phyloP scores from a whole-genome alignment of 257 asterid genomes.

The Plantago ovata region DNA sequence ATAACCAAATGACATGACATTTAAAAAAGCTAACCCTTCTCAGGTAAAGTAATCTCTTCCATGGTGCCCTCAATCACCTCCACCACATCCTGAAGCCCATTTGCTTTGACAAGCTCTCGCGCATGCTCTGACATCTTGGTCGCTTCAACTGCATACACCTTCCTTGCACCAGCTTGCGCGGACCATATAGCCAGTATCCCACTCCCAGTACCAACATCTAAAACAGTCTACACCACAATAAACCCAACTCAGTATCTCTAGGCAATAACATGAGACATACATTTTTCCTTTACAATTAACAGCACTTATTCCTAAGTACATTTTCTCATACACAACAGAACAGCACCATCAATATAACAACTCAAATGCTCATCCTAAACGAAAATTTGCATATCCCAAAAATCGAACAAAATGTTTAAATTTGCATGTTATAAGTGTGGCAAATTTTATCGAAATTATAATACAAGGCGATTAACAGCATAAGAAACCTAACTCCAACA shows the following conservation, averaged over 20 bases:
- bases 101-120: slow-evolving; percentile 66
- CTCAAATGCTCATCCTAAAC: too few relatives aligned
- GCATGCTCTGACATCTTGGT: slow-evolving; percentile 97
- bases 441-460: too few relatives aligned
- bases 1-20: not conserved
- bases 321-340: not conserved
- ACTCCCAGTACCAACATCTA: slow-evolving; percentile 98
- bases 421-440: too few relatives aligned
- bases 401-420: too few relatives aligned
- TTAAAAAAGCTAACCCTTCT: slow-evolving; percentile 55
- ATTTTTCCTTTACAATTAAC: not conserved
- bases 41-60: slow-evolving; percentile 87
- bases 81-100: slow-evolving; percentile 59
- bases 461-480: too few relatives aligned
- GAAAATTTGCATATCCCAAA: too few relatives aligned
- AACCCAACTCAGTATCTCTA: slow-evolving; percentile 36
- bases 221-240: slow-evolving; percentile 55
- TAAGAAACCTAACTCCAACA: not conserved
- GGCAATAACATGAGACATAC: slow-evolving; percentile 1
- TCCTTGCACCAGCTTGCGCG: slow-evolving; percentile 97
- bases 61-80: slow-evolving; percentile 92
- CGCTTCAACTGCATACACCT: slow-evolving; percentile 98
- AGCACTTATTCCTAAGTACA: not conserved
- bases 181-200: slow-evolving; percentile 99
- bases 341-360: too few relatives aligned